These are phyloP conservation scores for Sordaria brevicollis DNA, from an alignment of 495 filamentous ascomycete genomes.

Conservation along the genomic window DNA sequence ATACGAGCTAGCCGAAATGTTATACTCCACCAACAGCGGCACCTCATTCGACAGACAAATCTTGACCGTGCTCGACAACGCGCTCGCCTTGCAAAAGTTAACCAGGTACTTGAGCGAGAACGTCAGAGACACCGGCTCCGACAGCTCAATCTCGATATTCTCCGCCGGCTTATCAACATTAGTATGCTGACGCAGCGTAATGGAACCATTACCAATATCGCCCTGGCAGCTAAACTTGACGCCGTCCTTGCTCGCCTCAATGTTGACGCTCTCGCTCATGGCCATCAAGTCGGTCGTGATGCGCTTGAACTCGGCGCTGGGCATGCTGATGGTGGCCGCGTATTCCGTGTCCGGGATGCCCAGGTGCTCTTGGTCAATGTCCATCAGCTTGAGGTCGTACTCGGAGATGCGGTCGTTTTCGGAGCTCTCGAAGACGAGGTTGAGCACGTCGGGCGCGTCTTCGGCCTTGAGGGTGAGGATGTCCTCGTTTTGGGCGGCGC, in stretches of 20 bases:
- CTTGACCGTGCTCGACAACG: constrained; percentile 71
- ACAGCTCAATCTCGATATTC: constrained; percentile 80
- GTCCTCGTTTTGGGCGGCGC: constrained; percentile 88
- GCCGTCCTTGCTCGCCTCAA: constrained; percentile 94
- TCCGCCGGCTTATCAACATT: constrained; percentile 84
- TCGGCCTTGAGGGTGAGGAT: constrained; percentile 95
- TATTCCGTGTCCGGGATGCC: constrained; percentile 99
- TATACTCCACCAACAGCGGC: constrained; percentile 89
- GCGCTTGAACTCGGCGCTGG: constrained; percentile 79
- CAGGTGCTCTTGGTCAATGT: constrained; percentile 98
- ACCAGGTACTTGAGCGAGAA: constrained; percentile 99
- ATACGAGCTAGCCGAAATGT: constrained; percentile 62
- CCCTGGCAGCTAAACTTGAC: constrained; percentile 91
- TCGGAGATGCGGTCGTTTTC: constrained; percentile 88
- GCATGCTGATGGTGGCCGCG: constrained; percentile 83
- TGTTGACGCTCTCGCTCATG: constrained; percentile 86
- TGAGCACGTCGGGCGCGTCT: constrained; percentile 88
- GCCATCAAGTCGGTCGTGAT: constrained; percentile 87
- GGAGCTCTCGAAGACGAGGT: constrained; percentile 86
- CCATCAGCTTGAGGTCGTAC: constrained; percentile 99
- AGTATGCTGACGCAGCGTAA: constrained; percentile 80
- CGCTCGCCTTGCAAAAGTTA: constrained; percentile 98
- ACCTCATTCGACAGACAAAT: constrained; percentile 94
- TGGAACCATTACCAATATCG: constrained; percentile 90
- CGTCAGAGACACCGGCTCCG: constrained; percentile 87